Base-by-base conservation (phyloP, 345 rosid species). In the Microcos paniculata region DNA sequence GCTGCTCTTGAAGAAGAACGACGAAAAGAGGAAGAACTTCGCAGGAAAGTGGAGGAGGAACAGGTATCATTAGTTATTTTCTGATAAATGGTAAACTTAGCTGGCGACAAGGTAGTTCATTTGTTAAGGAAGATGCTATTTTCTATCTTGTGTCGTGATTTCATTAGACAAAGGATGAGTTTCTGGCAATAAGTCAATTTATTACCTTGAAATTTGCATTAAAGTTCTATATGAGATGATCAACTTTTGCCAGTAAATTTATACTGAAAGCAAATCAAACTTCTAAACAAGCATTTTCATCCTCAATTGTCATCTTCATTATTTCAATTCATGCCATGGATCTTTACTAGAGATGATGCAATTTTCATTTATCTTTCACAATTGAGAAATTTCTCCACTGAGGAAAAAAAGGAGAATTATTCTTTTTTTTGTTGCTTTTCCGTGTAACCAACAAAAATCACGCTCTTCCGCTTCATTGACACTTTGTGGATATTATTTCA, bases 1-100 rank as follows among this genome's bases (percentile, higher is more conserved):
- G 94, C 97, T 73, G 92, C 94, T 77, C 80, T 89, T 52, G 97
- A 88, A 80, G 94, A 90, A 88, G 92, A 91, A 83, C 82, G 80
- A 82, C 75, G 19, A 62, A 91, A 85, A 67, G 90, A 91, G 83
- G 98, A 94, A 85, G 99, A 90, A 84, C 81, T 82, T 74, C 90
- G 77, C 70, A 80, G 87, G 85, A 91, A 87, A 83, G 76, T 87
- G 85, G 92, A 87, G 91, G 98, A 96, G 87, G 91, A 88, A 76
- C 96, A 92, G 98, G 99, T 91, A 82, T 72, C 43, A 23, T 0
- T 61, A 14, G 51, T 77, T 77, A n/a, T 73, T 43, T 77, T 70
- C 57, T 30, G 46, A 30, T 51, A 19, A 31, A 28, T 0, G 55
- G 28, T 49, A 18, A 67, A 46, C 72, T 8, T 67, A 46, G 13